Evolutionary conservation across 2,329 filamentous ascomycete genomes (phyloP).

Genomic region (Talaromyces sp.): DNA sequence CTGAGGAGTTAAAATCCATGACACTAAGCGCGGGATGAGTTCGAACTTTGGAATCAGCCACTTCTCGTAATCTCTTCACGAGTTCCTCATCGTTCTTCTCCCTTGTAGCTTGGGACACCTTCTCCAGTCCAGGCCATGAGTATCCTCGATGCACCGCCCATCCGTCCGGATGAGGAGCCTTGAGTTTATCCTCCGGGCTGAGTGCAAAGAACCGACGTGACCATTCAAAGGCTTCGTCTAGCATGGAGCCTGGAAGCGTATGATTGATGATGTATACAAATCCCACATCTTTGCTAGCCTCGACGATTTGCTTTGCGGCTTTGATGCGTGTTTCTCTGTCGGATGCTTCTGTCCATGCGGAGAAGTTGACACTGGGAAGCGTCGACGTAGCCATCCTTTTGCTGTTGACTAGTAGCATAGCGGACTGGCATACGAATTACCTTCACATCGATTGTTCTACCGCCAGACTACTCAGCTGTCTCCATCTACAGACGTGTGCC

Average conservation of each 20-base stretch:
- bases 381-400: neutral
- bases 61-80: constrained; percentile 51
- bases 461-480: neutral
- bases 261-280: constrained; percentile 87
- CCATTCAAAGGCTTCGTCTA: constrained; percentile 59
- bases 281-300: constrained; percentile 78
- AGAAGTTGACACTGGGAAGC: neutral
- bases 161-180: constrained; percentile 56
- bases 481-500: neutral
- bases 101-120: constrained; percentile 57
- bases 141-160: constrained; percentile 62
- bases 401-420: neutral
- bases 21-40: neutral
- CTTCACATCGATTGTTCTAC: neutral
- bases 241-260: constrained; percentile 58
- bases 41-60: constrained; percentile 43
- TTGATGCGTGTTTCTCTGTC: constrained; percentile 24
- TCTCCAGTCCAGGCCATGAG: constrained; percentile 66
- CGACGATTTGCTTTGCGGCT: constrained; percentile 67
- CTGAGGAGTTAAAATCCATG: neutral
- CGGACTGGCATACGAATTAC: neutral
- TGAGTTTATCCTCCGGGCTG: constrained; percentile 63
- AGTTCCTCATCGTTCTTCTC: constrained; percentile 45
- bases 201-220: constrained; percentile 60
- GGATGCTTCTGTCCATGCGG: neutral